Base-by-base conservation (phyloP, 805 yeast species). In the Ogataea saltuana region DNA sequence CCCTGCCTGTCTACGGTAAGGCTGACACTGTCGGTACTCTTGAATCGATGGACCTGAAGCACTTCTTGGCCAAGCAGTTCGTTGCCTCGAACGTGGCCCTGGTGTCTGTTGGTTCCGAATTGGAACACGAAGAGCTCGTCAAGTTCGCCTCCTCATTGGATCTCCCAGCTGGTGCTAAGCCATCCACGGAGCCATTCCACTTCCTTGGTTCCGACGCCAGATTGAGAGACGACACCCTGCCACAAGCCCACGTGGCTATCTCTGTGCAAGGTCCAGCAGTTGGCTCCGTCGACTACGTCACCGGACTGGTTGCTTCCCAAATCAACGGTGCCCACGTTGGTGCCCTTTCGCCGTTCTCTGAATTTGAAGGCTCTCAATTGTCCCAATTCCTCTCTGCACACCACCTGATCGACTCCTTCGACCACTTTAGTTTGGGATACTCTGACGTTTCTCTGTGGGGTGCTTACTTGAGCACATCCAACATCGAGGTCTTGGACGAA, bases 121-220 rank as follows among this genome's bases (percentile, higher is more conserved):
- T 83, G 41, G 66, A 73, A 45, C 95, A 85, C 70, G 85, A 83
- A 25, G 75, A 76, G 45, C 71, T 86, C 51, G 87, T 83, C 48
- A 81, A 80, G 48, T 74, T 83, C 43, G 79, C 85, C 47, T 82
- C 81, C 60, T 64, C 73, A 48, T 55, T 73, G 46, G 54, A 68
- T 36, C 56, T 82, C 23, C 69, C 78, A 42, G 66, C 74, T 39
- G 88, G 85, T 52, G 63, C 75, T 44, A 71, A 69, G 40, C 71
- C 73, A 54, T 64, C 68, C 19, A 60, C 59, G 41, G 73, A 74
- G 54, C 71, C 78, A 42, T 78, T 86, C 48, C 64, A 80, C 43
- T 86, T 85, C 78, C 75, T 86, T 64, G 95, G 95, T 65, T 85
- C 93, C 35, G 95, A 86, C 64, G 83, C 85, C 53, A 81, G 90